phyloP scores from a whole-genome alignment of 768 basidiomycete genomes.

The Trametes gibbosa region DNA sequence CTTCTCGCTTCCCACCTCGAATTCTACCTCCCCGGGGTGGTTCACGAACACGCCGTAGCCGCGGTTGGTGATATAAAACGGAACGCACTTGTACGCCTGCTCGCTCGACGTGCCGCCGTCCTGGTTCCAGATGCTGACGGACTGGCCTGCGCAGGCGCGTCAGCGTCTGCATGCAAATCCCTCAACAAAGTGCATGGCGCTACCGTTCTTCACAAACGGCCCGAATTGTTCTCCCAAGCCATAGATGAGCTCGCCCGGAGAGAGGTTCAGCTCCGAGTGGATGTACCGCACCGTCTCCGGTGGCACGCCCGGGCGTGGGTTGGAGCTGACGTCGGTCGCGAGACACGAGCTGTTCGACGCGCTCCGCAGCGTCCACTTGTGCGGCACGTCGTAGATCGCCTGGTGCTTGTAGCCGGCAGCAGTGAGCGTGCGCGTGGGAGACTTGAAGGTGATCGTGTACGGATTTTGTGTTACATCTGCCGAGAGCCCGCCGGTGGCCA shows the following conservation, averaged over 20 bases:
- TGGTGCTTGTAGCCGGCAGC: constrained; percentile 55
- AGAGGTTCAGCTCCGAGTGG: constrained; percentile 59
- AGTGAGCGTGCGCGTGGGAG: constrained; percentile 43
- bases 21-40: constrained; percentile 72
- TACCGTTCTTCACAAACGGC: constrained; percentile 73
- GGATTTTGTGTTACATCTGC: constrained; percentile 58
- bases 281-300: constrained; percentile 48
- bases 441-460: constrained; percentile 62
- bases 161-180: constrained; percentile 11
- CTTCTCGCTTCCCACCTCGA: constrained; percentile 69
- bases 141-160: constrained; percentile 40
- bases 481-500: constrained; percentile 48
- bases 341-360: constrained; percentile 58
- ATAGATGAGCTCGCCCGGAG: constrained; percentile 70
- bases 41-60: constrained; percentile 78
- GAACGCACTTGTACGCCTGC: constrained; percentile 65
- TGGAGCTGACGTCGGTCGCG: constrained; percentile 54
- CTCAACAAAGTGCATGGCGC: constrained; percentile 26
- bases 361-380: constrained; percentile 47
- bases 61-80: constrained; percentile 67
- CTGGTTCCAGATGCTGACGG: constrained; percentile 67
- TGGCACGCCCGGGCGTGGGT: constrained; percentile 44
- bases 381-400: constrained; percentile 53
- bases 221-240: constrained; percentile 77
- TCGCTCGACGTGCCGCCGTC: constrained; percentile 74